phyloP scores from a whole-genome alignment of 257 asterid genomes.

The Lycium barbarum region DNA sequence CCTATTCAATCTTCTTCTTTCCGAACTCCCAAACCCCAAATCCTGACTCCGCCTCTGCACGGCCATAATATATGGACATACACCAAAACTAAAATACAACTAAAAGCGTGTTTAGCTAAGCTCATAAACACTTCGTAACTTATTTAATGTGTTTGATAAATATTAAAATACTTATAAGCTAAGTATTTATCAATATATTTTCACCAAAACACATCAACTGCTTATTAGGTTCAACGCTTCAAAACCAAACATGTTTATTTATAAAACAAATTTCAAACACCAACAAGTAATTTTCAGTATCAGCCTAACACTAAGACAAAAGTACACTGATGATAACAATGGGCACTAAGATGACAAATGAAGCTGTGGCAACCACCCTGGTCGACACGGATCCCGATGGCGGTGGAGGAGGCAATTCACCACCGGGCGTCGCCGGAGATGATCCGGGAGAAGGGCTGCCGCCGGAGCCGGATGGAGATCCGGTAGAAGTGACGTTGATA shows the following conservation, averaged over 20 bases:
- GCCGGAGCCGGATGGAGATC: not conserved
- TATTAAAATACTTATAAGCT: no score
- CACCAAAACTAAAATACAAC: not conserved
- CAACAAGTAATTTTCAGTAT: no score
- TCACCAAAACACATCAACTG: not conserved
- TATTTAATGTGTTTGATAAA: no score
- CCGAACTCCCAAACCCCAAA: no score
- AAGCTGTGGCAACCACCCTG: not conserved
- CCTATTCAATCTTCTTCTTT: no score
- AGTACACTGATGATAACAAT: not conserved
- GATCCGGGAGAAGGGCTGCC: constrained; percentile 28
- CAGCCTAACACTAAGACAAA: not conserved
- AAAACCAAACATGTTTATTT: not conserved
- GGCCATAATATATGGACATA: not conserved
- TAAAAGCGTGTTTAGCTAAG: not conserved
- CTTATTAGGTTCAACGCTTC: not conserved
- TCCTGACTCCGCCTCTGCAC: no score
- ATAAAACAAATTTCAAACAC: no score
- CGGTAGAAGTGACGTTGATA: not conserved
- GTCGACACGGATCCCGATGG: not conserved
- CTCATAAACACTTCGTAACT: no score
- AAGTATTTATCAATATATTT: not conserved
- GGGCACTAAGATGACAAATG: not conserved
- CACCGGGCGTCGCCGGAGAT: not conserved
- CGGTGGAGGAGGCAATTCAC: not conserved